Evolutionary conservation across 2,329 filamentous ascomycete genomes (phyloP).

Genomic region (Madurella fahalii): DNA sequence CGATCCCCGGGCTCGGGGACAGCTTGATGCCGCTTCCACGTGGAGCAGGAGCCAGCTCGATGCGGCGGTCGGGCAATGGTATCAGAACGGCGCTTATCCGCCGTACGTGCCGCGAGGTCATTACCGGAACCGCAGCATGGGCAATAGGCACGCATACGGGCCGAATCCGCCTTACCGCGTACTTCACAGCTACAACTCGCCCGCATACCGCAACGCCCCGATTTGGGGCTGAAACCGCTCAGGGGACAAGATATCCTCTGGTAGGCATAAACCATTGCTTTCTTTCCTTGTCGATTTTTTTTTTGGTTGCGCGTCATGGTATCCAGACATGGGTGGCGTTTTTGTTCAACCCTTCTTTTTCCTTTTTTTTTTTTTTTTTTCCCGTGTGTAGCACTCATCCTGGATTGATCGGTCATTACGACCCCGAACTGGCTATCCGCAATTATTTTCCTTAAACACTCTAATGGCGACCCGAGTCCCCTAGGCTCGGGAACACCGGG

Average conservation of each 20-base stretch:
- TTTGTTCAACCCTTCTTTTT: no score
- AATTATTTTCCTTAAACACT: no score
- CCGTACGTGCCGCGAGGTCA: slow-evolving; percentile 36
- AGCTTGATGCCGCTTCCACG: slow-evolving; percentile 11
- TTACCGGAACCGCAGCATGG: slow-evolving; percentile 37
- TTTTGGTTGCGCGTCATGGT: background rate
- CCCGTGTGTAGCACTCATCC: no score
- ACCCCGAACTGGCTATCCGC: no score
- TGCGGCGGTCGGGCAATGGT: slow-evolving; percentile 27
- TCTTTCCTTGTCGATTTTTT: background rate
- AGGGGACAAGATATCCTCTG: no score
- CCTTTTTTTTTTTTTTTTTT: no score
- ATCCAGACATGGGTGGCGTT: no score
- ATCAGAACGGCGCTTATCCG: slow-evolving; percentile 32
- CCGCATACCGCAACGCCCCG: slow-evolving; percentile 50
- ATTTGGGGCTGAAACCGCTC: slow-evolving; percentile 47
- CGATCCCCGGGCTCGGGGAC: slow-evolving; percentile 27
- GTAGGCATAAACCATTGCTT: no score
- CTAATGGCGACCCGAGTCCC: no score
- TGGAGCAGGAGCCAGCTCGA: slow-evolving; percentile 28
- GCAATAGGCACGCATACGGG: slow-evolving; percentile 25
- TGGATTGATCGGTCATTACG: no score
- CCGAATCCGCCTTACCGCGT: slow-evolving; percentile 43
- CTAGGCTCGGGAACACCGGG: no score
- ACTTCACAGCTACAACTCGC: slow-evolving; percentile 56